A percentile compares a stretch with the other conserved stretches of the same genome.
phyloP scores from a whole-genome alignment of 2,329 filamentous ascomycete genomes.

The Nigrospora osmanthi region DNA sequence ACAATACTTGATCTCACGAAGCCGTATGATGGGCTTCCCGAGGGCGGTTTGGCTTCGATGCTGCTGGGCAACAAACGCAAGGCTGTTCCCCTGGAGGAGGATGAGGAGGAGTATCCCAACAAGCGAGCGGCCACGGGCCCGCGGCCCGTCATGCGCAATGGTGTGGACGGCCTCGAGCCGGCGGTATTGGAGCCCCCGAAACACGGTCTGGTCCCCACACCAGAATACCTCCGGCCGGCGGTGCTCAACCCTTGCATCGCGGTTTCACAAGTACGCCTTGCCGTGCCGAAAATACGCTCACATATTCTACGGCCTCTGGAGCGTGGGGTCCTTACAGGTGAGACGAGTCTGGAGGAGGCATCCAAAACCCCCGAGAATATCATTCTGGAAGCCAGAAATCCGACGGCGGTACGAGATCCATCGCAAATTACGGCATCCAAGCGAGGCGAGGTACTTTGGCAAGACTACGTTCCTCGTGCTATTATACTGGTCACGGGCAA shows the following conservation, averaged over 20 bases:
- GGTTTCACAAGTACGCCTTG: constrained; percentile 76
- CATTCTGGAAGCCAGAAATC: constrained; percentile 84
- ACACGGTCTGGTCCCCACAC: constrained; percentile 58
- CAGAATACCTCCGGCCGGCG: constrained; percentile 81
- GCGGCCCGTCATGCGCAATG: constrained; percentile 67
- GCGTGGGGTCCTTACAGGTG: constrained; percentile 46
- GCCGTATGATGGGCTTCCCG: constrained; percentile 86
- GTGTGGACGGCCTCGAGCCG: constrained; percentile 68
- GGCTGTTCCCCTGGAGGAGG: constrained; percentile 65
- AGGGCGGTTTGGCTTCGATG: constrained; percentile 78
- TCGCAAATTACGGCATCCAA: constrained; percentile 77
- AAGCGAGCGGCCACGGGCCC: constrained; percentile 58
- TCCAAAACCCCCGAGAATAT: constrained; percentile 59
- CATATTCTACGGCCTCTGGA: constrained; percentile 80
- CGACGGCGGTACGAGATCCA: constrained; percentile 68
- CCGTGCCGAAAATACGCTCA: constrained; percentile 77
- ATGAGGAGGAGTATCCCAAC: constrained; percentile 52
- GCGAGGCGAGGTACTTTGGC: constrained; percentile 77
- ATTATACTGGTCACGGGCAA: constrained; percentile 90
- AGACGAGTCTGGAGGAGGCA: constrained; percentile 51
- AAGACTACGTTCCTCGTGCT: constrained; percentile 82
- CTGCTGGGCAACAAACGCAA: constrained; percentile 92
- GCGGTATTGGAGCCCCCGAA: constrained; percentile 55
- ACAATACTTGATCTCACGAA: constrained; percentile 85
- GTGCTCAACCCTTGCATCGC: constrained; percentile 76